phyloP scores from a whole-genome alignment of 192 early-diverging fungal species.

The Entomortierella beljakovae region DNA sequence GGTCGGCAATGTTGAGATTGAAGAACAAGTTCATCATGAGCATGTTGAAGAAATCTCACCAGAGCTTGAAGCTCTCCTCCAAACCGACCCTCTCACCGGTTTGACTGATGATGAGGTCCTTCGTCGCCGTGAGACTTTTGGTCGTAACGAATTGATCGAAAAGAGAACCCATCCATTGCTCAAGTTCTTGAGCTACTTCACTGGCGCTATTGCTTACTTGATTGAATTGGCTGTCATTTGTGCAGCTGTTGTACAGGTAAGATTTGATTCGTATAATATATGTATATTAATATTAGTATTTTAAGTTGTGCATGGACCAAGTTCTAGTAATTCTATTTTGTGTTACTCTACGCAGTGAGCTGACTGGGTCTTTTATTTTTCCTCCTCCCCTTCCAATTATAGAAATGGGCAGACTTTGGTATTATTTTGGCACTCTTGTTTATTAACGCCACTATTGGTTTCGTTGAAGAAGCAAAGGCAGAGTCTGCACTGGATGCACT shows the following conservation, averaged over 20 bases:
- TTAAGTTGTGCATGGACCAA: too few relatives aligned
- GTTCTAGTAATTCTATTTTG: too few relatives aligned
- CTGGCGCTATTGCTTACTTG: constrained; percentile 87
- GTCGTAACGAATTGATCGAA: constrained; percentile 85
- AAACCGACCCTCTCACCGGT: constrained; percentile 84
- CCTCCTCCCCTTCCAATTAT: neutral
- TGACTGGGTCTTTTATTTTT: neutral
- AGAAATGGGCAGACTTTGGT: constrained; percentile 75
- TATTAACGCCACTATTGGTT: constrained; percentile 92
- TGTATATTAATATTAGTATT: too few relatives aligned
- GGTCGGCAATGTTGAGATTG: constrained; percentile 57
- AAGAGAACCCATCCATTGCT: constrained; percentile 84
- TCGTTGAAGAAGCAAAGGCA: constrained; percentile 91
- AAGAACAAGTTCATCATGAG: constrained; percentile 78
- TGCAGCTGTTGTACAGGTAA: constrained; percentile 72
- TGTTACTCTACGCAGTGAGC: neutral
- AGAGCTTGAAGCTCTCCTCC: constrained; percentile 84
- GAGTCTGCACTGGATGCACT: constrained; percentile 93
- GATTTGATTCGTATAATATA: too few relatives aligned
- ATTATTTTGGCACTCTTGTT: constrained; percentile 83
- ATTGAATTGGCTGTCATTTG: constrained; percentile 91
- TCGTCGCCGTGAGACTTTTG: constrained; percentile 76
- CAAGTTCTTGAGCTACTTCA: constrained; percentile 89
- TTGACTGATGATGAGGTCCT: constrained; percentile 79
- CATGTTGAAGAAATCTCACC: constrained; percentile 82